Conservation (phyloP, 176 grass and related monocot genomes). For the Melocanna baccifera region DNA sequence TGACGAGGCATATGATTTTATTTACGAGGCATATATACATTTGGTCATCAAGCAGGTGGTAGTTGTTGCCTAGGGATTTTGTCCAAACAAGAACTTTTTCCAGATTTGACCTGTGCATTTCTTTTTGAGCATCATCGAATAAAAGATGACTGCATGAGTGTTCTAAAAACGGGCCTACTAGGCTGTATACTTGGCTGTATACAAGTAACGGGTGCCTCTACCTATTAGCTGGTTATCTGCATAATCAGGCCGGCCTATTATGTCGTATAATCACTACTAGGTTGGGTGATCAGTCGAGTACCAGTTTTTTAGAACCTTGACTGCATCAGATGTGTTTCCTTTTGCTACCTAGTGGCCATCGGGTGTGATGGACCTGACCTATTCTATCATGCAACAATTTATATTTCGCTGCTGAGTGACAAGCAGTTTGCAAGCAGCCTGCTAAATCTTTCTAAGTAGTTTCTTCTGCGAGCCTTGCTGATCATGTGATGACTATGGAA, state of each 20-base stretch:
- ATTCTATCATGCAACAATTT: conserved; percentile 27
- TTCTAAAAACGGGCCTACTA: too few relatives aligned
- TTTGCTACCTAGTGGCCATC: conserved; percentile 40
- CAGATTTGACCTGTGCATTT: conserved; percentile 40
- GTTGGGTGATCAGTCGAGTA: too few relatives aligned
- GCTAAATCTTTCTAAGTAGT: not conserved
- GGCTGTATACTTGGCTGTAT: too few relatives aligned
- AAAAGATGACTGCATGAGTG: conserved; percentile 37
- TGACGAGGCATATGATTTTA: conserved; percentile 40
- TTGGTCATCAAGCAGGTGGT: conserved; percentile 58
- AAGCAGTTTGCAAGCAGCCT: not conserved
- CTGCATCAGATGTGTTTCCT: conserved; percentile 24
- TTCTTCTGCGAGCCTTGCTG: not conserved
- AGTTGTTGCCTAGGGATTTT: conserved; percentile 45
- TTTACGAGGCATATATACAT: conserved; percentile 26
- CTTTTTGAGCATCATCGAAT: conserved; percentile 53
- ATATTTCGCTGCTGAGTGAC: conserved; percentile 19
- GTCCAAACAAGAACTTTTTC: conserved; percentile 28
- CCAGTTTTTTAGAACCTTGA: too few relatives aligned
- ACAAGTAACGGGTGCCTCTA: too few relatives aligned
- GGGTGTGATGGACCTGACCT: conserved; percentile 34
- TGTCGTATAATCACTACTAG: too few relatives aligned
- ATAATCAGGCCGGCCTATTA: too few relatives aligned
- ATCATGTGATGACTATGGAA: not conserved
- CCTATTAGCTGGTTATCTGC: too few relatives aligned